These are phyloP conservation scores for Naumovozyma castellii DNA, from an alignment of 805 yeast species.

Conservation along the genomic window DNA sequence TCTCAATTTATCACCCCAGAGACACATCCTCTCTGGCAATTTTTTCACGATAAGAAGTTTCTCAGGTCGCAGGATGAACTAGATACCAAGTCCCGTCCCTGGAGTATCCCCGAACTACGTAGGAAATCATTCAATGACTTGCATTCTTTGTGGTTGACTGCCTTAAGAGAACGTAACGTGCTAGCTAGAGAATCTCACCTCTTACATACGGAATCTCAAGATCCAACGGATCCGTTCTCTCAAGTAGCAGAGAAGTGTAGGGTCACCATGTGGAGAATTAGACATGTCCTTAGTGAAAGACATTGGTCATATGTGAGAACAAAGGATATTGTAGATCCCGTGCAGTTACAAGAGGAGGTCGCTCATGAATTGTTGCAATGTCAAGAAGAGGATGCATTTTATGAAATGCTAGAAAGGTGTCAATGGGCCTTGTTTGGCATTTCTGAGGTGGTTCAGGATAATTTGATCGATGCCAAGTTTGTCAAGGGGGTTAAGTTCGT, in stretches of 20 bases:
- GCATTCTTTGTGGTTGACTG: conserved; percentile 83
- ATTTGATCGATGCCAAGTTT: conserved; percentile 49
- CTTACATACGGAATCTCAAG: conserved; percentile 36
- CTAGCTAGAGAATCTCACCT: conserved; percentile 67
- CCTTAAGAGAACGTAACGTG: conserved; percentile 73
- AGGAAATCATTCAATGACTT: conserved; percentile 86
- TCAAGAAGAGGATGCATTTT: conserved; percentile 45
- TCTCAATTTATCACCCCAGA: conserved; percentile 49
- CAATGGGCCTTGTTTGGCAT: conserved; percentile 83
- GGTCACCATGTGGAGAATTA: conserved; percentile 66
- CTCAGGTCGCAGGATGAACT: conserved; percentile 51
- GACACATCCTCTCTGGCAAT: conserved; percentile 93
- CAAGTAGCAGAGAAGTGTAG: conserved; percentile 37
- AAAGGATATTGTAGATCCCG: not conserved
- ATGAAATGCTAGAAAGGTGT: conserved; percentile 64
- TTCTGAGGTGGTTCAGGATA: conserved; percentile 51
- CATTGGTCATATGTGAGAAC: conserved; percentile 43
- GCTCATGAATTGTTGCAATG: conserved; percentile 39
- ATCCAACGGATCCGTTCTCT: conserved; percentile 31
- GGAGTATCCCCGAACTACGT: conserved; percentile 84
- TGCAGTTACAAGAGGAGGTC: conserved; percentile 31
- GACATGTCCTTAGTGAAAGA: conserved; percentile 82
- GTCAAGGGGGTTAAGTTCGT: conserved; percentile 59
- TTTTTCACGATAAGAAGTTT: conserved; percentile 57
- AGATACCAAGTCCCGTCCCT: conserved; percentile 53